Conservation (phyloP, 768 basidiomycete genomes). For the Rhizopogon salebrosus region DNA sequence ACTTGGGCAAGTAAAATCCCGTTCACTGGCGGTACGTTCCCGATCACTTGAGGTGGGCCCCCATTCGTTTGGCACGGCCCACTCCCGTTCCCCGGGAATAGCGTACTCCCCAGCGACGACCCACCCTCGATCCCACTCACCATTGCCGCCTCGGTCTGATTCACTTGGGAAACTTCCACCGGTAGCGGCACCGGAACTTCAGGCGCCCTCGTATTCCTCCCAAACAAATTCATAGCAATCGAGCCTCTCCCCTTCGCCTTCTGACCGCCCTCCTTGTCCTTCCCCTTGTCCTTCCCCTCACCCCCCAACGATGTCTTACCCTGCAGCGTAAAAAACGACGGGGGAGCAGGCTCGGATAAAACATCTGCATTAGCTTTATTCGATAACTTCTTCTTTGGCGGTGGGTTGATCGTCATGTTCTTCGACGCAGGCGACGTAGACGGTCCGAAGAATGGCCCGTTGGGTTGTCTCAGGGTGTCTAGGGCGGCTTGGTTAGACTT, state of each 20-base stretch:
- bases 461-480: not conserved
- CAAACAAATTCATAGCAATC: no score
- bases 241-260: not conserved
- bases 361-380: conserved; percentile 4
- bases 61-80: not conserved
- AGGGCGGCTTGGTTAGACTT: no score
- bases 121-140: no score
- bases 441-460: not conserved
- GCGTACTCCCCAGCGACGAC: no score
- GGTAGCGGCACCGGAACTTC: no score
- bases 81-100: not conserved
- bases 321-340: not conserved
- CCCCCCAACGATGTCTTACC: not conserved
- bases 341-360: not conserved
- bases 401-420: not conserved
- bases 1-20: no score
- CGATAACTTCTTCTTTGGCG: not conserved
- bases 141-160: no score
- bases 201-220: no score
- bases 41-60: not conserved
- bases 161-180: no score
- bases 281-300: not conserved
- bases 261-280: not conserved
- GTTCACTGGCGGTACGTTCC: not conserved
- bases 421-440: not conserved